Base-by-base conservation (phyloP, 495 filamentous ascomycete genomes). In the Astrocystis sublimbata region DNA sequence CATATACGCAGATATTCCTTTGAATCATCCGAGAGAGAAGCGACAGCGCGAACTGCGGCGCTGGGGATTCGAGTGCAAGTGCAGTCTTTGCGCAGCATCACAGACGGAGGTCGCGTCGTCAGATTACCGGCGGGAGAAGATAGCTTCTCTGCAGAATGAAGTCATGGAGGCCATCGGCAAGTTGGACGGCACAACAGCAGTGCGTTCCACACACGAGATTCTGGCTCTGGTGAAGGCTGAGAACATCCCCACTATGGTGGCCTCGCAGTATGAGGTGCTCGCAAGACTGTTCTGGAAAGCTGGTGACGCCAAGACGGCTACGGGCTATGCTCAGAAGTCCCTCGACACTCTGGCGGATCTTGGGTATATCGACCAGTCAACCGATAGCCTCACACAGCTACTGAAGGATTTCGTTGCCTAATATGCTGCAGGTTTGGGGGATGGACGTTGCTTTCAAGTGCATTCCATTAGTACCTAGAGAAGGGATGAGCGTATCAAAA, bases 11-110 rank as follows among this genome's bases (percentile, higher is more conserved):
- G 74, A 75, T 17, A 68, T 72, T 13, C 67, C 71, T 12, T 28
- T 78, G 10, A 73, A 73, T 26, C 67, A 74, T 26, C 61, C 67
- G 7, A 46, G 60, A 6, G 54, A 66, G 33, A 71, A 73, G 21
- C 67, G 77, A 23, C 56, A 68, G 12, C 31, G 41, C 7, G 58
- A 51, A 15, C 67, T 79, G n/a, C 56, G 65, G 33, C 67, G 67
- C 15, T 78, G 75, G 74, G 68, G 69, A 4, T 78, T 79, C 58
- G 65, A 65, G n/a, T 79, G 77, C 66, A 57, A 52, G 26, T 79
- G 77, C 64, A 56, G 58, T 6, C 71, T 79, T 23, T 79, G 75
- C 62, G 65, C 68, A 4, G 68, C 67, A n/a, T 62, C 63, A 4
- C 47, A 62, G 24, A 51, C 55, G 0, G 71, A 73, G 42, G 49